These are phyloP conservation scores for Botryotinia calthae DNA, from an alignment of 2,329 filamentous ascomycete species.

Conservation along the genomic window DNA sequence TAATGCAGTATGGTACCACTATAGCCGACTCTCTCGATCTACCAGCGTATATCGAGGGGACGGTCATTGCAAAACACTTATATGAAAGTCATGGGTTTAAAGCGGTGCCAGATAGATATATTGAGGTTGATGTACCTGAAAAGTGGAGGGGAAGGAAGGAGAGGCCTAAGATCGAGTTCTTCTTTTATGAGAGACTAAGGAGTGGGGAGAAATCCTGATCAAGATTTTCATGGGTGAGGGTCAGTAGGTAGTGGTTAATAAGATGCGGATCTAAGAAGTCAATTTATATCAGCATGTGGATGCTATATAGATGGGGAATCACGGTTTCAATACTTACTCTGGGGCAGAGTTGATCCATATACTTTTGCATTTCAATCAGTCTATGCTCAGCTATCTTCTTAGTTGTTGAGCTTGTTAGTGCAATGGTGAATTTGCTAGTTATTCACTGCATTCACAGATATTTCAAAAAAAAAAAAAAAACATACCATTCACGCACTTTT, in stretches of 20 bases:
- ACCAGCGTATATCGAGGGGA: slow-evolving; percentile 24
- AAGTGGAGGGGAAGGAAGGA: slow-evolving; percentile 23
- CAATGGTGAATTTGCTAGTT: background rate
- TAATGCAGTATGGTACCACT: slow-evolving; percentile 42
- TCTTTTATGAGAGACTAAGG: slow-evolving; percentile 23
- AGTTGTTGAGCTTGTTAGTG: background rate
- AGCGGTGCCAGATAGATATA: slow-evolving; percentile 16
- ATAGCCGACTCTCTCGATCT: slow-evolving; percentile 31
- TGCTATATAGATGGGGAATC: background rate
- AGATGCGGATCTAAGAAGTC: background rate
- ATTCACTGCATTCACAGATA: background rate
- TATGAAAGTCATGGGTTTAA: slow-evolving; percentile 29
- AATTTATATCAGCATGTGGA: background rate
- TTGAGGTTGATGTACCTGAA: slow-evolving; percentile 23
- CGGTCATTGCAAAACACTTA: slow-evolving; percentile 21
- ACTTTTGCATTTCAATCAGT: background rate
- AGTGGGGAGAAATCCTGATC: background rate
- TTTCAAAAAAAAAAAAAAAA: background rate
- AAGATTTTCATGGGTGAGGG: fast-evolving
- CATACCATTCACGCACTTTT: background rate
- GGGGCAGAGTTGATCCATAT: background rate
- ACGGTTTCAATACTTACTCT: background rate
- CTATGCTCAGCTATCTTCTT: background rate
- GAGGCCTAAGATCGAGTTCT: slow-evolving; percentile 22
- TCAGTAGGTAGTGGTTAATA: too few relatives aligned